These are phyloP conservation scores for Candida quercuum DNA, from an alignment of 805 yeast genomes.

Conservation along the genomic window DNA sequence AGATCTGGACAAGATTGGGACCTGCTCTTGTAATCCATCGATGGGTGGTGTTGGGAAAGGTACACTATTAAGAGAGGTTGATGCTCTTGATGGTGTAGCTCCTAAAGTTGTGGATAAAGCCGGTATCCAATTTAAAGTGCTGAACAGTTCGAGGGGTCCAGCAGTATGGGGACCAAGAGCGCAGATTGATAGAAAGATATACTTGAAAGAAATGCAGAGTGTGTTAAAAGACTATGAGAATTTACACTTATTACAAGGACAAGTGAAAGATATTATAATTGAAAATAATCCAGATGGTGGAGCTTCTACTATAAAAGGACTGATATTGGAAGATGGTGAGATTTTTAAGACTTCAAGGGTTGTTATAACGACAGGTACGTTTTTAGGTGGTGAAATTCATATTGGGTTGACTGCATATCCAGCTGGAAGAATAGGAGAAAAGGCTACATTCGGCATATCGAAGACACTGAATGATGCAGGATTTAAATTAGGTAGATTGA, in stretches of 20 bases:
- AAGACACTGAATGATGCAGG: slow-evolving; percentile 72
- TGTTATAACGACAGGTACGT: slow-evolving; percentile 93
- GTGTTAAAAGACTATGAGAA: slow-evolving; percentile 51
- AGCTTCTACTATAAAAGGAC: slow-evolving; percentile 51
- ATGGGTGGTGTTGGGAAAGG: slow-evolving; percentile 99
- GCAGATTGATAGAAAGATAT: slow-evolving; percentile 84
- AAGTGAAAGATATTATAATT: slow-evolving; percentile 80
- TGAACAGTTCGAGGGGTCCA: slow-evolving; percentile 84
- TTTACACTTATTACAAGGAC: slow-evolving; percentile 55
- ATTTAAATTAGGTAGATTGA: slow-evolving; percentile 79
- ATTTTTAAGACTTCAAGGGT: slow-evolving; percentile 59
- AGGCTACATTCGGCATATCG: slow-evolving; percentile 85
- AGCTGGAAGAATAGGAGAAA: slow-evolving; percentile 92
- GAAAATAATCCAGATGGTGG: slow-evolving; percentile 28
- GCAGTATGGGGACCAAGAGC: slow-evolving; percentile 99
- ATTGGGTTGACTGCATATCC: slow-evolving; percentile 78
- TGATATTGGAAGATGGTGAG: slow-evolving; percentile 63
- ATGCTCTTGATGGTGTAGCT: slow-evolving; percentile 93
- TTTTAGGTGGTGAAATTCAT: slow-evolving; percentile 90
- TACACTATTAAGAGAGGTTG: slow-evolving; percentile 84
- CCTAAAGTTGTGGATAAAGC: slow-evolving; percentile 85
- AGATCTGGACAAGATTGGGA: slow-evolving; percentile 67
- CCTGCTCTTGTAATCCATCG: slow-evolving; percentile 95
- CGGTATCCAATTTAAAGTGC: slow-evolving; percentile 84
- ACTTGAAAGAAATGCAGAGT: slow-evolving; percentile 72